Evolutionary conservation across 441 rosid genomes (phyloP), one percentile per base, ranked within the genome.

Genomic region (Erodium texanum): DNA sequence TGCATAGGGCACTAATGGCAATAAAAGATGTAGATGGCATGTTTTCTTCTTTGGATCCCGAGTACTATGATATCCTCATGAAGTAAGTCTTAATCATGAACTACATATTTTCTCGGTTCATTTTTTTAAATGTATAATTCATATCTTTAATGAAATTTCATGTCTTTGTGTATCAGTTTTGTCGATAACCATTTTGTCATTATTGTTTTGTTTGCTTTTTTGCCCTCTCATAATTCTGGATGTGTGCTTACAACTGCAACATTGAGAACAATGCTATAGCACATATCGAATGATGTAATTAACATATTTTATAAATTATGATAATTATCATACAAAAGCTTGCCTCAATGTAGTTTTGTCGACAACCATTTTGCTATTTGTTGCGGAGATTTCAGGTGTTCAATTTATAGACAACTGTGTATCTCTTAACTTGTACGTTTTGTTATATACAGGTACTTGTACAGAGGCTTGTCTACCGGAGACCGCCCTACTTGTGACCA

Each of bases 51-150:
- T 73, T 93, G 82, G 93, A 87, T 76, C 85, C 86, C 0, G 93
- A 89, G 85, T 93, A 89, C 84, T 90, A 93, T 69, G 98, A 90
- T 77, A 84, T 84, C 70, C 97, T 93, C 61, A 93, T 89, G 98
- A 93, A 90, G 99, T 89, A 81, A 82, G 84, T 76, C 4, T 32
- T 27, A 58, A 70, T 66, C 36, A 27, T 70, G 9, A 20, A 63
- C 50, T 14, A 15, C 14, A 43, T 15, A 43, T 27, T 75, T 70
- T 62, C 9, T 15, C 12, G 11, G 36, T 20, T 24, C 12, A 20
- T n/a, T 73, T 66, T 16, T 12, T 38, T n/a, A n/a, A n/a, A n/a
- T n/a, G 61, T 65, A 38, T 61, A 65, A 20, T n/a, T n/a, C n/a
- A n/a, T n/a, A n/a, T n/a, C n/a, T n/a, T 36, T 36, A 2, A 36